These are phyloP conservation scores for Penicillium sp. DNA, from an alignment of 2,329 filamentous ascomycete species.

Conservation along the genomic window DNA sequence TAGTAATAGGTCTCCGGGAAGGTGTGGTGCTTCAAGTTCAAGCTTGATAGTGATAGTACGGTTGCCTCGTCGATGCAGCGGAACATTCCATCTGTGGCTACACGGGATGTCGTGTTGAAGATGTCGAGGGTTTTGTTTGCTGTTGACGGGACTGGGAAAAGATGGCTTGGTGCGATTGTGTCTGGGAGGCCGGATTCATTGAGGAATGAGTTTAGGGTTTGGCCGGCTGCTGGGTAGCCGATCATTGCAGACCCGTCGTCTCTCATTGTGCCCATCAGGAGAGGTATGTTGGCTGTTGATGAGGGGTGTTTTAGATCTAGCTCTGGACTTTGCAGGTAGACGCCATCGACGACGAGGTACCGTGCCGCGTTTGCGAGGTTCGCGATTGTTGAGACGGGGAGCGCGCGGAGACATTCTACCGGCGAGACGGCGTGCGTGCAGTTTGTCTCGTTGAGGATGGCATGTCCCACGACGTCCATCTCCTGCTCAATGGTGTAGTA, in stretches of 20 bases:
- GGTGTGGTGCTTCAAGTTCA: constrained; percentile 44
- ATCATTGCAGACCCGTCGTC: constrained; percentile 46
- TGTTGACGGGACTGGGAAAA: constrained; percentile 43
- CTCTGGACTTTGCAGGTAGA: constrained; percentile 17
- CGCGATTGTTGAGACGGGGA: constrained; percentile 13
- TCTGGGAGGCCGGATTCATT: constrained; percentile 10
- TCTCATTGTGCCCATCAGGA: constrained; percentile 23
- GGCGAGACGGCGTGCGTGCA: constrained; percentile 48
- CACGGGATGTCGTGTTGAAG: constrained; percentile 53
- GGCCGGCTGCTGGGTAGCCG: constrained; percentile 39
- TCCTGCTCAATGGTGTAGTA: constrained; percentile 57
- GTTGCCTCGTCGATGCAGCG: constrained; percentile 60
- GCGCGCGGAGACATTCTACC: constrained; percentile 48
- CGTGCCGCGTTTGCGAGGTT: constrained; percentile 13
- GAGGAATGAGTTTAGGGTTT: constrained; percentile 50
- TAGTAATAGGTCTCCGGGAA: constrained; percentile 56
- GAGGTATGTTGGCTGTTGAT: constrained; percentile 20
- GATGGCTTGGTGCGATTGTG: constrained; percentile 7
- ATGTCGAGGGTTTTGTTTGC: constrained; percentile 54
- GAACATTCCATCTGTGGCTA: constrained; percentile 58
- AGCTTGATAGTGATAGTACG: constrained; percentile 50
- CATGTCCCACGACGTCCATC: constrained; percentile 48
- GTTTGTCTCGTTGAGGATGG: constrained; percentile 51
- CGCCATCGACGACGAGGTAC: constrained; percentile 22
- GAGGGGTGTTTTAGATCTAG: constrained; percentile 12